A percentile compares a stretch with the other conserved stretches of the same genome.
phyloP scores from a whole-genome alignment of 106 monocot species.

The Dioscorea zingiberensis region DNA sequence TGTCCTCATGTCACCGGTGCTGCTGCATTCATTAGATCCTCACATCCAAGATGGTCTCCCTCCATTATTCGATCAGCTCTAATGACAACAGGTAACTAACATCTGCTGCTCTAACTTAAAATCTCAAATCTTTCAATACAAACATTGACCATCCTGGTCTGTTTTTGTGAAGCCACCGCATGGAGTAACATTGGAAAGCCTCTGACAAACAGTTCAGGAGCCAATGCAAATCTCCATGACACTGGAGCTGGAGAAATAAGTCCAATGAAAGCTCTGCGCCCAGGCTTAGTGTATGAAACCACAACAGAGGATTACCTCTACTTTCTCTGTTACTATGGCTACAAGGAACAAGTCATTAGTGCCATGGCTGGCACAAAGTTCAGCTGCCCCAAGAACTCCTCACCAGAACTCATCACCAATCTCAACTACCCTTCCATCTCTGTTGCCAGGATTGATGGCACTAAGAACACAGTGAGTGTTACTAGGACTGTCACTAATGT shows the following conservation, averaged over 20 bases:
- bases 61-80: conserved; percentile 96
- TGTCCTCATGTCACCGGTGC: conserved; percentile 95
- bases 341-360: conserved; percentile 54
- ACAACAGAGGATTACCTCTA: conserved; percentile 55
- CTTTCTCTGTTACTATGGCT: conserved; percentile 88
- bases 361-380: conserved; percentile 51
- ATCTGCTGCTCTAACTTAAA: background rate
- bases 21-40: conserved; percentile 73
- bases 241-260: conserved; percentile 88
- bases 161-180: conserved; percentile 35
- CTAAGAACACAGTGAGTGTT: conserved; percentile 19
- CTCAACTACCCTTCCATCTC: conserved; percentile 93
- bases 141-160: background rate
- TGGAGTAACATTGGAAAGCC: conserved; percentile 47
- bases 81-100: conserved; percentile 76
- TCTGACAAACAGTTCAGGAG: conserved; percentile 41
- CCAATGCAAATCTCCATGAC: conserved; percentile 63
- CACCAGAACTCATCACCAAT: conserved; percentile 54
- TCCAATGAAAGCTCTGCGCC: conserved; percentile 70
- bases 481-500: conserved; percentile 65
- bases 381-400: conserved; percentile 43
- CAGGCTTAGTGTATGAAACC: conserved; percentile 82
- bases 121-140: background rate
- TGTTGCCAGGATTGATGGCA: conserved; percentile 32
- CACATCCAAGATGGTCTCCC: conserved; percentile 73